These are phyloP conservation scores for Camelina neglecta DNA, from an alignment of 345 rosid genomes.

Conservation along the genomic window DNA sequence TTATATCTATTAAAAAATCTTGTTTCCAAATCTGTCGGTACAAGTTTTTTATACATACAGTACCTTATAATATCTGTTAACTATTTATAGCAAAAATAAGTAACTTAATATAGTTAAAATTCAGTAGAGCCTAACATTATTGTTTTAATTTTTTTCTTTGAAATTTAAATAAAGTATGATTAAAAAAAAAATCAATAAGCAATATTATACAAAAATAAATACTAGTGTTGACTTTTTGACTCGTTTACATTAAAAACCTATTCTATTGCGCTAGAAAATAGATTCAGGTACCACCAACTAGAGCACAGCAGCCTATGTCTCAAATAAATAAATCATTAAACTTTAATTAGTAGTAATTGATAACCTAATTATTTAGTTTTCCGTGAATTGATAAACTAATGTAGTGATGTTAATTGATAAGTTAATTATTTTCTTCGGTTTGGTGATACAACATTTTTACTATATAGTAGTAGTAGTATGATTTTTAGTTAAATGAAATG, in stretches of 20 bases:
- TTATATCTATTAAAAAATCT: constrained; percentile 1
- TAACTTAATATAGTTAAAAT: too few relatives aligned
- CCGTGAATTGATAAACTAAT: neutral
- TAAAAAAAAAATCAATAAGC: too few relatives aligned
- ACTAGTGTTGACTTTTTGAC: constrained; percentile 26
- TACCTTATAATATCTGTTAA: neutral
- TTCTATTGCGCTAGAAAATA: neutral
- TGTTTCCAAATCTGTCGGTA: constrained; percentile 37
- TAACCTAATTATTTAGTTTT: neutral
- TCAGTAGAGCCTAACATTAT: too few relatives aligned
- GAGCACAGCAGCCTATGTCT: neutral
- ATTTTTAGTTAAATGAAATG: neutral
- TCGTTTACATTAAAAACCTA: neutral
- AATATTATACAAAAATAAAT: neutral
- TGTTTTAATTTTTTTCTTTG: too few relatives aligned
- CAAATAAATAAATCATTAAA: neutral
- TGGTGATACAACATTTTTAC: neutral
- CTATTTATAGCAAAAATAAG: neutral
- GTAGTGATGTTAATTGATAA: constrained; percentile 14
- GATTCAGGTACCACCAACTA: constrained; percentile 6
- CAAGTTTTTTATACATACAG: constrained; percentile 14
- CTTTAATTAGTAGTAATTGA: neutral
- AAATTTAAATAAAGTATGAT: too few relatives aligned
- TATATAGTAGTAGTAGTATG: neutral
- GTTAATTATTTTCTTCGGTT: neutral